phyloP scores from a whole-genome alignment of 148 eudicot genomes.

The Chenopodium quinoa region DNA sequence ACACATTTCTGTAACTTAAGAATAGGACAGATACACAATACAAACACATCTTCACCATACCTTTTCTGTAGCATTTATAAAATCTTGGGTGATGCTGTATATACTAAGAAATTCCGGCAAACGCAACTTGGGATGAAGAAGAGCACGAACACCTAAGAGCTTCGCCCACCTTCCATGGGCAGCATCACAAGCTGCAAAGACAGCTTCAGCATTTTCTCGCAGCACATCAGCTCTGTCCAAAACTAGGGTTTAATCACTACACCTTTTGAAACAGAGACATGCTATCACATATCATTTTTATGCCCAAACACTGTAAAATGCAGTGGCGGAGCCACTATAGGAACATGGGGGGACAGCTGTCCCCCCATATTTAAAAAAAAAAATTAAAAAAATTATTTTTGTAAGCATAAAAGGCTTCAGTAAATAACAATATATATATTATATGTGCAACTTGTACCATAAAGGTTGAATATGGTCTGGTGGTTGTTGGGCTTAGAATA shows the following conservation, averaged over 20 bases:
- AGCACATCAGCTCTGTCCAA: slow-evolving; percentile 89
- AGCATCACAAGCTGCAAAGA: slow-evolving; percentile 97
- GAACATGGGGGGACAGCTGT: too few species aligned
- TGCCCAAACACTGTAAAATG: neutral
- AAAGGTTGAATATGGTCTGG: too few species aligned
- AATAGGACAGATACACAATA: neutral
- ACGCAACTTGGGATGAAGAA: slow-evolving; percentile 83
- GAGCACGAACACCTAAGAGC: slow-evolving; percentile 94
- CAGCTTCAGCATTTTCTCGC: slow-evolving; percentile 97
- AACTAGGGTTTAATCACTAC: slow-evolving; percentile 5
- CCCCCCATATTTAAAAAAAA: too few species aligned
- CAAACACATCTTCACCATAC: slow-evolving; percentile 30
- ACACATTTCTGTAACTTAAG: slow-evolving; percentile 11
- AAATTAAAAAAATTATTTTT: too few species aligned
- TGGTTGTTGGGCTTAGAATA: too few species aligned
- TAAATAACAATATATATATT: too few species aligned
- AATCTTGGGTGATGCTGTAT: slow-evolving; percentile 78
- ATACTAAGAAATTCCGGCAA: slow-evolving; percentile 82
- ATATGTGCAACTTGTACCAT: too few species aligned
- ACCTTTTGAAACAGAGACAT: slow-evolving; percentile 10
- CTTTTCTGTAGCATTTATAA: slow-evolving; percentile 89
- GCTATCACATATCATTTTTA: neutral
- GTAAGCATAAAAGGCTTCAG: too few species aligned
- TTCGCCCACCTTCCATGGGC: slow-evolving; percentile 99
- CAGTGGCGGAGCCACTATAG: too few species aligned